Evolutionary conservation across 768 basidiomycete species (phyloP).

Genomic region (Russula emetica): DNA sequence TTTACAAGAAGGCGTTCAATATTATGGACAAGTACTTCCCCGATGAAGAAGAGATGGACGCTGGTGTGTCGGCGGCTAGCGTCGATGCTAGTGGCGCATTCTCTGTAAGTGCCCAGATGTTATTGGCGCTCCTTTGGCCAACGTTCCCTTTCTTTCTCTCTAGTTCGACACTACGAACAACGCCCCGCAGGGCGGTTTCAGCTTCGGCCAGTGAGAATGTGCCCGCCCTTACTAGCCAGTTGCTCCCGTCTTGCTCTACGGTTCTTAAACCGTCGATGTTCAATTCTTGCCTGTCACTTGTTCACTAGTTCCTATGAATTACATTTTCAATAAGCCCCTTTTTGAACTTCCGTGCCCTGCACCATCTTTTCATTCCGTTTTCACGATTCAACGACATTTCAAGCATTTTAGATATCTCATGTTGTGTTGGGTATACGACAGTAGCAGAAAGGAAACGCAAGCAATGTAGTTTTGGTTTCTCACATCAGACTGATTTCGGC

Average conservation of each 20-base stretch:
- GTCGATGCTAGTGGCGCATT: conserved; percentile 72
- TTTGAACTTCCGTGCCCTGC: conserved; percentile 10
- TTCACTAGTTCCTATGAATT: conserved; percentile 21
- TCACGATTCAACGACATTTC: conserved; percentile 22
- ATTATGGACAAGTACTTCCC: conserved; percentile 99
- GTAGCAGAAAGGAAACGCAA: conserved; percentile 14
- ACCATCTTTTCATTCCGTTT: conserved; percentile 13
- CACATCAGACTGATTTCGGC: background rate
- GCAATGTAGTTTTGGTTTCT: conserved; percentile 20
- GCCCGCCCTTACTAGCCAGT: background rate
- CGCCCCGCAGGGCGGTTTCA: conserved; percentile 95
- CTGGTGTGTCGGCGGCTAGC: conserved; percentile 70
- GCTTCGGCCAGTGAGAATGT: conserved; percentile 67
- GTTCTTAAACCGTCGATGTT: conserved; percentile 15
- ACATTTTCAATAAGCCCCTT: conserved; percentile 21
- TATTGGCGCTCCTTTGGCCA: background rate
- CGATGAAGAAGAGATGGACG: conserved; percentile 90
- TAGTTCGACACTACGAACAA: conserved; percentile 75
- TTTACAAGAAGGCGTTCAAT: conserved; percentile 99
- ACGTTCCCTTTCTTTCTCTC: conserved; percentile 11
- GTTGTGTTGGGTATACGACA: conserved; percentile 17
- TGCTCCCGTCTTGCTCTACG: conserved; percentile 10
- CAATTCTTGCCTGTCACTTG: conserved; percentile 23
- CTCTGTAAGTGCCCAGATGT: conserved; percentile 48
- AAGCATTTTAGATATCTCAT: conserved; percentile 27